These are phyloP conservation scores for Aspergillus intermedius DNA, from an alignment of 2,329 filamentous ascomycete genomes.

Conservation along the genomic window DNA sequence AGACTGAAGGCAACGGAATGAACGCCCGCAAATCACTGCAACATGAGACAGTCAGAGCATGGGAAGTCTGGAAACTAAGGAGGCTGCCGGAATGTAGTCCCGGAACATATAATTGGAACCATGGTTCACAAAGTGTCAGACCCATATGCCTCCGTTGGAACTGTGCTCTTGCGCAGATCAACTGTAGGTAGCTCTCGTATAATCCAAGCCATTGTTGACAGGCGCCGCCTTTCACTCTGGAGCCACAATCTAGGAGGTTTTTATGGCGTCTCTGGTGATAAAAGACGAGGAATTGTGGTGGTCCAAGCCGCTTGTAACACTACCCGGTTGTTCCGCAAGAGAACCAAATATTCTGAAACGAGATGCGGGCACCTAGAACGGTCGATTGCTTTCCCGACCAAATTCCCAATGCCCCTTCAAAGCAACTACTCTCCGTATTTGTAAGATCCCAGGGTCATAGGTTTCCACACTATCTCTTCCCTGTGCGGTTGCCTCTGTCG, in stretches of 20 bases:
- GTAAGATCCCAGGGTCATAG: too few species aligned
- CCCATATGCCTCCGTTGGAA: not conserved
- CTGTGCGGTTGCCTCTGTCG: too few species aligned
- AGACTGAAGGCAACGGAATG: not conserved
- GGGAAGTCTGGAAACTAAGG: not conserved
- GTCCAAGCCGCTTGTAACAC: not conserved
- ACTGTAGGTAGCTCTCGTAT: too few species aligned
- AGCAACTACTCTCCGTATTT: too few species aligned
- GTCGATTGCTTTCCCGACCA: not conserved
- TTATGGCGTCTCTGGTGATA: too few species aligned
- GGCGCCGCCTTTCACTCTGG: too few species aligned
- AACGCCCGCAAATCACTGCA: conserved; percentile 1
- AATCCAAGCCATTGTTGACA: too few species aligned
- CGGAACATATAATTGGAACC: not conserved
- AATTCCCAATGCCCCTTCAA: too few species aligned
- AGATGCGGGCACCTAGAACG: not conserved
- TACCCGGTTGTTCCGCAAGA: not conserved
- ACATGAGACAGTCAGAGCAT: not conserved
- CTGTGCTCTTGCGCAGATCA: not conserved
- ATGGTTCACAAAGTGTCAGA: not conserved
- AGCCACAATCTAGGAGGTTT: too few species aligned
- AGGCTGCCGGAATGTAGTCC: conserved; percentile 1
- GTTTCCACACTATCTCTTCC: too few species aligned
- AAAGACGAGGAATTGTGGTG: not conserved
- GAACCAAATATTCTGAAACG: not conserved